Percentiles rank a stretch among this genome's conserved stretches.
Conservation (phyloP, 768 basidiomycete genomes). For the Mycena filopes region DNA sequence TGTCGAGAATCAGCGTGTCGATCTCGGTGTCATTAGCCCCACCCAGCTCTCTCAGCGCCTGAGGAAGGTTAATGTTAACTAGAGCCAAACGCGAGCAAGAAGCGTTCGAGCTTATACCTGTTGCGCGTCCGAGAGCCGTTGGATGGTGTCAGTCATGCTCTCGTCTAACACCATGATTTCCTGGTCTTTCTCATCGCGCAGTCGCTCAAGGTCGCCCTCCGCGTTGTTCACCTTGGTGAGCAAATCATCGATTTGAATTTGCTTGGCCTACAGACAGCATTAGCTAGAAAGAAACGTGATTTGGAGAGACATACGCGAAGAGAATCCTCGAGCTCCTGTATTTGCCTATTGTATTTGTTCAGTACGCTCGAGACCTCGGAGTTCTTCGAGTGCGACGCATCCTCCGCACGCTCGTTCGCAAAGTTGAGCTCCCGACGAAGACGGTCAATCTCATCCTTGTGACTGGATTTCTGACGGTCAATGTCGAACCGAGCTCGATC, state of each 20-base stretch:
- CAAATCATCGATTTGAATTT: slow-evolving; percentile 95
- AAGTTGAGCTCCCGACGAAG: slow-evolving; percentile 92
- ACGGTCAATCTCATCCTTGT: slow-evolving; percentile 95
- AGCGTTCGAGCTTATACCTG: slow-evolving; percentile 60
- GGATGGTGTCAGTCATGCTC: slow-evolving; percentile 92
- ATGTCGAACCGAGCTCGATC: slow-evolving; percentile 96
- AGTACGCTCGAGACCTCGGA: slow-evolving; percentile 91
- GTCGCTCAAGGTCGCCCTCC: slow-evolving; percentile 77
- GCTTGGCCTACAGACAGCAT: slow-evolving; percentile 75
- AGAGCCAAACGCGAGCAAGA: slow-evolving; percentile 4
- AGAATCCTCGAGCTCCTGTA: slow-evolving; percentile 96
- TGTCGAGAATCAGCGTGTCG: slow-evolving; percentile 94
- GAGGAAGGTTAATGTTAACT: slow-evolving; percentile 28
- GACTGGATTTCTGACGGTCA: slow-evolving; percentile 91
- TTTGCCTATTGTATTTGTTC: slow-evolving; percentile 94
- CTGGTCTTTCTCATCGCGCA: slow-evolving; percentile 96
- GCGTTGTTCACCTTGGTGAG: slow-evolving; percentile 82
- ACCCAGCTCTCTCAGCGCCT: slow-evolving; percentile 88
- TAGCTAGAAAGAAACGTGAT: slow-evolving; percentile 4
- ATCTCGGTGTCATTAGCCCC: slow-evolving; percentile 97
- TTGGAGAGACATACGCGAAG: slow-evolving; percentile 69
- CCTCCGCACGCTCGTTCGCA: slow-evolving; percentile 98
- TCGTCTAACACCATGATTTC: slow-evolving; percentile 96
- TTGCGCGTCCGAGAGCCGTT: slow-evolving; percentile 87
- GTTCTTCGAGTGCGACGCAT: slow-evolving; percentile 89